A percentile compares a stretch with the other conserved stretches of the same genome.
Evolutionary conservation across 2,329 filamentous ascomycete genomes (phyloP).

Genomic region (Arachnomyces sp.): DNA sequence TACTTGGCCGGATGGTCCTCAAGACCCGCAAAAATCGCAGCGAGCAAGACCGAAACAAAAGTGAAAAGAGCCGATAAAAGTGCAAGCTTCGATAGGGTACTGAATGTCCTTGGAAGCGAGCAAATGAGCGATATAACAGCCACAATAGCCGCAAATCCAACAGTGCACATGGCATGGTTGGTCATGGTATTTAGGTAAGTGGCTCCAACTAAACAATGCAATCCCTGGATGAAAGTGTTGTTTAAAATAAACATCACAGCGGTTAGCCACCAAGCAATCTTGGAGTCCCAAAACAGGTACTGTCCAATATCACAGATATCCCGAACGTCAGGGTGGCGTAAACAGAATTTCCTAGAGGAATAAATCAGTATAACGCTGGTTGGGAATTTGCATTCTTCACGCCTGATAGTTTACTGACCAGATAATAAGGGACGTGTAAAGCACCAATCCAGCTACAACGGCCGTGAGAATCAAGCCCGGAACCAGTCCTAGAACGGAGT

Average conservation of each 20-base stretch:
- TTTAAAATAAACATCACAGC: constrained; percentile 88
- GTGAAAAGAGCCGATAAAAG: constrained; percentile 78
- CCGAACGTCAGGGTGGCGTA: constrained; percentile 81
- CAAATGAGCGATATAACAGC: constrained; percentile 68
- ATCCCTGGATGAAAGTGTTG: constrained; percentile 83
- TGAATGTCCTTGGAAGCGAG: constrained; percentile 80
- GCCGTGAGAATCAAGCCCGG: constrained; percentile 78
- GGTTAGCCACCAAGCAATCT: constrained; percentile 60
- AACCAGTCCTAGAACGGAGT: constrained; percentile 77
- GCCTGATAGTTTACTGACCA: constrained; percentile 40
- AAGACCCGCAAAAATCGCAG: constrained; percentile 72
- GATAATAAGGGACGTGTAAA: constrained; percentile 69
- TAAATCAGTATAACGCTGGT: constrained; percentile 18
- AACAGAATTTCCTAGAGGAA: constrained; percentile 70
- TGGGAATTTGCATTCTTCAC: not conserved
- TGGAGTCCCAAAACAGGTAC: constrained; percentile 81
- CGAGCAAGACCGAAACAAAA: constrained; percentile 78
- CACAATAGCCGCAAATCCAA: constrained; percentile 69
- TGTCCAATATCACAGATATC: constrained; percentile 96
- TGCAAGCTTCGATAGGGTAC: constrained; percentile 68
- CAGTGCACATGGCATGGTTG: constrained; percentile 63
- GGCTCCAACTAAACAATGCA: constrained; percentile 77
- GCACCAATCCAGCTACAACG: constrained; percentile 66
- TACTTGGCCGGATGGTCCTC: constrained; percentile 67
- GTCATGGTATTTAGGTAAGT: constrained; percentile 89